Percentiles rank a stretch among this genome's conserved stretches.
Evolutionary conservation across 371 early-diverging fungal species (phyloP).

Genomic region (Mucor irregularis): DNA sequence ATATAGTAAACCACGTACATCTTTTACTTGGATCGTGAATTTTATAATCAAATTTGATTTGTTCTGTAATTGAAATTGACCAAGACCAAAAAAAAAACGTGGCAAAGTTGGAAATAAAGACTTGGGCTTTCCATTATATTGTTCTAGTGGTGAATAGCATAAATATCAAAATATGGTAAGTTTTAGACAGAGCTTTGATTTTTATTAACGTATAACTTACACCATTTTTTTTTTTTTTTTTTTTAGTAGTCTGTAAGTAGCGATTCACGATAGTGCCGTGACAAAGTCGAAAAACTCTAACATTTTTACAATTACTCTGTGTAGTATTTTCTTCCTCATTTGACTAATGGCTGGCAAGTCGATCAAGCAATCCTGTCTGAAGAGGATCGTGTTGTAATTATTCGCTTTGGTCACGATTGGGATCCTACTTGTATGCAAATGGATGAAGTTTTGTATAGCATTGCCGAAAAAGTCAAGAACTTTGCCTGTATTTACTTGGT

Average conservation of each 20-base stretch:
- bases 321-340: conserved; percentile 78
- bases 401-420: conserved; percentile 98
- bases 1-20: too few relatives aligned
- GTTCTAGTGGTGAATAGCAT: too few relatives aligned
- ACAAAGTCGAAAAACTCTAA: neutral
- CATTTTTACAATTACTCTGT: neutral
- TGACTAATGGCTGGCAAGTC: conserved; percentile 94
- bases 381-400: conserved; percentile 95
- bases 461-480: conserved; percentile 95
- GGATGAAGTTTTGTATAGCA: conserved; percentile 92
- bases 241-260: conserved; percentile 21
- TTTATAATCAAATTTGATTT: too few relatives aligned
- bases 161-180: too few relatives aligned
- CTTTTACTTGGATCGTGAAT: too few relatives aligned
- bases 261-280: neutral
- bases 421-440: conserved; percentile 96
- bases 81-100: too few relatives aligned
- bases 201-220: too few relatives aligned
- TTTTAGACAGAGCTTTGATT: too few relatives aligned
- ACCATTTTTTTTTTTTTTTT: too few relatives aligned
- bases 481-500: conserved; percentile 96
- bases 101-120: too few relatives aligned
- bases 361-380: conserved; percentile 98
- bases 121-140: too few relatives aligned
- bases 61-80: too few relatives aligned